Evolutionary conservation across 257 asterid species (phyloP), one percentile per base, ranked within the genome.

Genomic region (Gentiana macrophylla): DNA sequence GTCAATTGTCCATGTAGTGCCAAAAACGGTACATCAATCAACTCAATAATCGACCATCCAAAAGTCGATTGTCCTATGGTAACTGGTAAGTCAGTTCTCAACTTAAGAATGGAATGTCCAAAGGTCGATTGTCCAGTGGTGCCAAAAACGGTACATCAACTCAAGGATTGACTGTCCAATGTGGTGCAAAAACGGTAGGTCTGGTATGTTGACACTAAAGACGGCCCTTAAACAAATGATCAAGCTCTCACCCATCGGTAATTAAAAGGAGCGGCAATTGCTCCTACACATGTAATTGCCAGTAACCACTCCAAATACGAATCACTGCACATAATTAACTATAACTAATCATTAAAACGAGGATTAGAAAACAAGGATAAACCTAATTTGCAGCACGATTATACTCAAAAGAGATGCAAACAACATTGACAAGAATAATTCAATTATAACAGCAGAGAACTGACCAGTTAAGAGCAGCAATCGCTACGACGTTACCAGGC

Each of bases 391-490:
- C 2, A 50, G 5, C 46, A 24, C 10, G 15, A 10, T 33, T 45
- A 9, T 6, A 5, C 6, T n/a, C n/a, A 33, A 51, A 34, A 53
- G 3, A 33, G 24, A n/a, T 44, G 35, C 52, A 12, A n/a, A 32
- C 7, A 35, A 36, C 50, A 56, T 43, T 12, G 24, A 46, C 12
- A 8, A 7, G n/a, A 12, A 52, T 49, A 24, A 35, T 24, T 24
- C 24, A 32, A 43, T 1, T 5, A 6, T 7, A 11, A 35, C 10
- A 43, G 36, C 2, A 5, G 37, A 36, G 53, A 55, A 59, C 1
- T 12, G 41, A 80, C 97, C 95, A 78, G 89, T 90, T 90, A 63
- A 84, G 85, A 61, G 98, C 91, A 12, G 92, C 86, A 62, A 86
- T 74, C 74, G 95, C 93, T 53, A 90, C 84, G 57, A 86, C 92